phyloP scores from a whole-genome alignment of 768 basidiomycete species.

The Zangia roseola region DNA sequence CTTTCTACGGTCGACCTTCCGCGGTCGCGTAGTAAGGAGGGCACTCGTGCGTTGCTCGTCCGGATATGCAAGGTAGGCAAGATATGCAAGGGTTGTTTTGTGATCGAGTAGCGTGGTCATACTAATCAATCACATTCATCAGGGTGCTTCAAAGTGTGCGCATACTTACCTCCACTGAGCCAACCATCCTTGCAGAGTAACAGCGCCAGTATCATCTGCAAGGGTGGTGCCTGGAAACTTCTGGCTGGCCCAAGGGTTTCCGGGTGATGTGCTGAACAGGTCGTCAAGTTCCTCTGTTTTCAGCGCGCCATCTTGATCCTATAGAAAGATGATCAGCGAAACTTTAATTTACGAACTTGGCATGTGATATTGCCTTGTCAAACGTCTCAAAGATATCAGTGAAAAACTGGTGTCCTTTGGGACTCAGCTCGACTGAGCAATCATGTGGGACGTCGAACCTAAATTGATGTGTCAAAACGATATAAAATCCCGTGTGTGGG shows the following conservation, averaged over 20 bases:
- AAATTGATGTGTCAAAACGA: slow-evolving; percentile 12
- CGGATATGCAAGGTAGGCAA: slow-evolving; percentile 93
- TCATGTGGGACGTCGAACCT: slow-evolving; percentile 94
- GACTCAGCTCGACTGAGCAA: slow-evolving; percentile 93
- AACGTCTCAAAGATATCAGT: slow-evolving; percentile 95
- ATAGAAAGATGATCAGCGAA: slow-evolving; percentile 5
- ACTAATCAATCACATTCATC: slow-evolving; percentile 40
- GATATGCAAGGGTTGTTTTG: slow-evolving; percentile 86
- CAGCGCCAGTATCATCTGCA: slow-evolving; percentile 81
- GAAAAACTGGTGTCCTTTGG: slow-evolving; percentile 94
- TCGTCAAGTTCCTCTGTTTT: slow-evolving; percentile 81
- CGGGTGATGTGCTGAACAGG: slow-evolving; percentile 91
- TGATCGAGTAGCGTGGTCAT: slow-evolving; percentile 98
- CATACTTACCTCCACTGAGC: slow-evolving; percentile 92
- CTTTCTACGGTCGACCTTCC: slow-evolving; percentile 81
- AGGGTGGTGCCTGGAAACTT: slow-evolving; percentile 90
- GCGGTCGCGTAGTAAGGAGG: slow-evolving; percentile 78
- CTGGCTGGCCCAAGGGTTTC: slow-evolving; percentile 93
- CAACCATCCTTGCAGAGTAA: slow-evolving; percentile 97
- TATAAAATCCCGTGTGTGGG: not conserved
- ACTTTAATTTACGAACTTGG: not conserved
- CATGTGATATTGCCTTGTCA: slow-evolving; percentile 64
- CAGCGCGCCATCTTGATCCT: slow-evolving; percentile 96
- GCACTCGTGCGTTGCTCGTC: slow-evolving; percentile 78
- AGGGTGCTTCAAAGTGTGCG: slow-evolving; percentile 2